phyloP scores from a whole-genome alignment of 1,139 yeast species.

The Blastobotrys buckinghamii region DNA sequence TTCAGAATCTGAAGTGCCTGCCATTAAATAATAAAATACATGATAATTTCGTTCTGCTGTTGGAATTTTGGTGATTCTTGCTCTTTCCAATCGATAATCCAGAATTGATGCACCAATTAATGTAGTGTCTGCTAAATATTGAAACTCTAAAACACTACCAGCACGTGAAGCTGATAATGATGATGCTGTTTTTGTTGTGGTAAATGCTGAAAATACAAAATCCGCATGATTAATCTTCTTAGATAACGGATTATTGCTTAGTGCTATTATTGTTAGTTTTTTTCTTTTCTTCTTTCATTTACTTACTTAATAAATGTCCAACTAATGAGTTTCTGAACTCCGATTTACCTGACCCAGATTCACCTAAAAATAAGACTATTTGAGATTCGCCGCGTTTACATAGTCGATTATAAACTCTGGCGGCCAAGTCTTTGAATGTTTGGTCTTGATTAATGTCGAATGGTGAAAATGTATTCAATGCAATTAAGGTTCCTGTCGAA shows the following conservation, averaged over 20 bases:
- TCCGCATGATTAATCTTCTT: conserved; percentile 34
- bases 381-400: conserved; percentile 37
- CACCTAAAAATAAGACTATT: conserved; percentile 37
- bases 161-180: conserved; percentile 34
- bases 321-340: conserved; percentile 33
- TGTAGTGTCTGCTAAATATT: conserved; percentile 35
- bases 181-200: conserved; percentile 36
- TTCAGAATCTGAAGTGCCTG: conserved; percentile 37
- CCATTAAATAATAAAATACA: conserved; percentile 36
- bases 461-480: conserved; percentile 36
- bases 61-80: conserved; percentile 37
- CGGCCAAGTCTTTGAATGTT: conserved; percentile 36
- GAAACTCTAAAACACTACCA: conserved; percentile 38
- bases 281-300: background rate
- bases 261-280: conserved; percentile 20
- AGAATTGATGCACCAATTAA: conserved; percentile 37
- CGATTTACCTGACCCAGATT: conserved; percentile 38
- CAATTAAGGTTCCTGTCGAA: conserved; percentile 36
- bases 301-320: conserved; percentile 31
- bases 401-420: conserved; percentile 36
- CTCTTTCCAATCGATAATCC: conserved; percentile 38
- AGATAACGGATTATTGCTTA: conserved; percentile 36
- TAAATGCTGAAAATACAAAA: conserved; percentile 35
- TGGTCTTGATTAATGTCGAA: conserved; percentile 37
- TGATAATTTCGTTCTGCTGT: conserved; percentile 40